Evolutionary conservation across 768 basidiomycete species (phyloP).

Genomic region (Lentinula detonsa): DNA sequence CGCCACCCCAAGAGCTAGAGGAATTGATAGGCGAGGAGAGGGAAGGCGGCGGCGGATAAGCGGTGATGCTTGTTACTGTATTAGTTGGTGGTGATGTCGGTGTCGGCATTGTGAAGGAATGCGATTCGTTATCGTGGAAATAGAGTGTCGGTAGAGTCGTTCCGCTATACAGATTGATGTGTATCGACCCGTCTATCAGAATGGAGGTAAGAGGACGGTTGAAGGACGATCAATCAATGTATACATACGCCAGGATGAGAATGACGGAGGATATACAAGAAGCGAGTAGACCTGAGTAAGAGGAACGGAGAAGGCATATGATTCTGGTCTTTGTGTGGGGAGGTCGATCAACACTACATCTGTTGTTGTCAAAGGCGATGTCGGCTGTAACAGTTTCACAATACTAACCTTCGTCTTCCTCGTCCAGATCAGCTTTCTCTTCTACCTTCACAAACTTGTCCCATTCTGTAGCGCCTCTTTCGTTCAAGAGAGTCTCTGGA

Average conservation of each 20-base stretch:
- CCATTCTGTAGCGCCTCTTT: constrained; percentile 80
- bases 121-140: constrained; percentile 97
- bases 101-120: constrained; percentile 59
- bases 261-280: constrained; percentile 75
- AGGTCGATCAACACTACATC: constrained; percentile 84
- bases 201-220: background rate
- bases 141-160: constrained; percentile 84
- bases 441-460: constrained; percentile 88
- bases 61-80: constrained; percentile 31
- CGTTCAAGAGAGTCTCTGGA: constrained; percentile 77
- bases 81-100: constrained; percentile 24
- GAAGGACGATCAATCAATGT: background rate
- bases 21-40: constrained; percentile 36
- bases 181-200: constrained; percentile 73
- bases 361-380: constrained; percentile 20
- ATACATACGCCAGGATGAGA: constrained; percentile 72
- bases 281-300: constrained; percentile 86
- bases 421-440: constrained; percentile 48
- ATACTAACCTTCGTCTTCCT: constrained; percentile 64
- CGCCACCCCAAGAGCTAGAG: constrained; percentile 76
- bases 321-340: constrained; percentile 78
- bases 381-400: constrained; percentile 15
- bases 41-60: constrained; percentile 61
- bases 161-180: constrained; percentile 82
- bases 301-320: constrained; percentile 94